phyloP scores from a whole-genome alignment of 352 stramenopile species.

The Phytophthora tubulina region DNA sequence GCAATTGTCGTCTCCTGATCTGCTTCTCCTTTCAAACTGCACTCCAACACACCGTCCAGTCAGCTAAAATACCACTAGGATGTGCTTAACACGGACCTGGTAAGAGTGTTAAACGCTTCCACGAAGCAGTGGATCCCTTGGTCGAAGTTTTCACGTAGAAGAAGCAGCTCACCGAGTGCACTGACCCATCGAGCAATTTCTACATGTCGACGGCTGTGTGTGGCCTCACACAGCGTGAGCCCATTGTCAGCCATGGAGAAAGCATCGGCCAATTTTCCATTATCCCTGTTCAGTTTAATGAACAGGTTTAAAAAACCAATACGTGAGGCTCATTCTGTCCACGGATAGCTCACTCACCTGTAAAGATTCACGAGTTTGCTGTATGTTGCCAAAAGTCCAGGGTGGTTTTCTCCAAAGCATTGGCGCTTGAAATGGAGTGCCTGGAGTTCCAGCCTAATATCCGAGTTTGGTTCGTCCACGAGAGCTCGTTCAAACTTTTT shows the following conservation, averaged over 20 bases:
- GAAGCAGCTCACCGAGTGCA: conserved; percentile 49
- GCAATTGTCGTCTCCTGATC: conserved; percentile 41
- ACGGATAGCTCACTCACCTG: conserved; percentile 30
- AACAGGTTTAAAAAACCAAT: background rate
- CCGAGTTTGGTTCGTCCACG: conserved; percentile 41
- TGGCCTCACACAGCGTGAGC: conserved; percentile 52
- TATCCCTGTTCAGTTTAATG: conserved; percentile 18
- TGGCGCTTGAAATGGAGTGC: conserved; percentile 62
- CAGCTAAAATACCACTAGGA: background rate
- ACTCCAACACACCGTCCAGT: background rate
- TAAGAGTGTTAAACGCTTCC: conserved; percentile 43
- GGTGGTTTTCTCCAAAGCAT: conserved; percentile 43
- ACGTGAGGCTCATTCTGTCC: background rate
- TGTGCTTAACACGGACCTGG: conserved; percentile 29
- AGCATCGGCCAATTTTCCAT: conserved; percentile 38
- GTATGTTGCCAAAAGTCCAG: conserved; percentile 47
- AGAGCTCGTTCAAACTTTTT: conserved; percentile 30
- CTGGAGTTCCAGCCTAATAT: conserved; percentile 60
- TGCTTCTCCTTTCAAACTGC: conserved; percentile 47
- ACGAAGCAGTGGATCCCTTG: conserved; percentile 53
- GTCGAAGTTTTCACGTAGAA: conserved; percentile 31
- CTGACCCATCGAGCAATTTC: conserved; percentile 63
- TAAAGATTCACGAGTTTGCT: conserved; percentile 58
- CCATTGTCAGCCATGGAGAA: conserved; percentile 50
- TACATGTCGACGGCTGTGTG: conserved; percentile 42